Evolutionary conservation across 495 filamentous ascomycete genomes (phyloP).

Genomic region (Aspergillus wentii): DNA sequence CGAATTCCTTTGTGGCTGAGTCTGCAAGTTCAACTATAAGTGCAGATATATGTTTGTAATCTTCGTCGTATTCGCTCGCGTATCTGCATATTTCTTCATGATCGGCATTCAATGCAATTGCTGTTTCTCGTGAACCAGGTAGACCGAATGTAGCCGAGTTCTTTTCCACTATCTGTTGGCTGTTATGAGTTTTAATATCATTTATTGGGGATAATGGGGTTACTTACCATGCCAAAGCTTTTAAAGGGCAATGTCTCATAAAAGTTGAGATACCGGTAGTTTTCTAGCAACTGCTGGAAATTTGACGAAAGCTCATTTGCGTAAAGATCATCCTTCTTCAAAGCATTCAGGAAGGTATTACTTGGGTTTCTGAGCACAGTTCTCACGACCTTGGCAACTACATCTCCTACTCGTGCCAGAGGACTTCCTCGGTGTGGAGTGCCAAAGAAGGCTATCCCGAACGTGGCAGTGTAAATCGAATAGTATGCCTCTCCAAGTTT

Average conservation of each 20-base stretch:
- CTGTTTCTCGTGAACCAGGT: conserved; percentile 17
- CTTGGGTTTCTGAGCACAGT: conserved; percentile 13
- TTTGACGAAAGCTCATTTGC: conserved; percentile 13
- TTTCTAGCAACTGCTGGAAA: conserved; percentile 19
- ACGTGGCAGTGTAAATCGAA: conserved; percentile 18
- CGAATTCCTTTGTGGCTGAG: conserved; percentile 3
- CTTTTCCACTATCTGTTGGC: conserved; percentile 17
- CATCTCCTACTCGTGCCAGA: conserved; percentile 15
- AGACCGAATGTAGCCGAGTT: conserved; percentile 20
- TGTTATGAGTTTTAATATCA: neutral
- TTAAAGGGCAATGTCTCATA: conserved; percentile 20
- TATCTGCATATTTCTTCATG: conserved; percentile 25
- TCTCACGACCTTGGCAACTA: conserved; percentile 16
- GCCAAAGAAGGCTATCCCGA: conserved; percentile 18
- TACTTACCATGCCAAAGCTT: conserved; percentile 8
- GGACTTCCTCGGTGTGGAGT: conserved; percentile 13
- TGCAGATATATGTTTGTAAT: conserved; percentile 17
- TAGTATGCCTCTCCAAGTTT: conserved; percentile 13
- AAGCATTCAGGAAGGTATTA: conserved; percentile 18
- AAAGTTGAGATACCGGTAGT: conserved; percentile 20
- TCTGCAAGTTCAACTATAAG: conserved; percentile 6
- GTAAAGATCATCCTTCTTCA: conserved; percentile 14
- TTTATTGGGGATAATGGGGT: neutral
- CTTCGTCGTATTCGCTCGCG: conserved; percentile 12
- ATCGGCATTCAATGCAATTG: conserved; percentile 16